Evolutionary conservation across 2,329 filamentous ascomycete genomes (phyloP).

Genomic region (Fusarium pilosicola): DNA sequence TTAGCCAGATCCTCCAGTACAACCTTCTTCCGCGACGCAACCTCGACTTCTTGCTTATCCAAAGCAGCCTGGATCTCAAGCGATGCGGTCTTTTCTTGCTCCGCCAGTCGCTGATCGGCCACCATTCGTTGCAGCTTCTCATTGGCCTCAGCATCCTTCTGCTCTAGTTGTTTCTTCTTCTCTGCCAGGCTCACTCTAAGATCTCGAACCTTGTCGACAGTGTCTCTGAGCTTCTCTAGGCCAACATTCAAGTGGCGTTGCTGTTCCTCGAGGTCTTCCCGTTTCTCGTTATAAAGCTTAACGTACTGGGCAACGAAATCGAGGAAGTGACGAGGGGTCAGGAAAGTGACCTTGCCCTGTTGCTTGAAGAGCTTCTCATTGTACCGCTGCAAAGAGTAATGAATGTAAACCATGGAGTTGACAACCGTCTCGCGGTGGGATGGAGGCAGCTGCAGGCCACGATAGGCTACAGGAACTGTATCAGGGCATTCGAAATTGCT

Average conservation of each 20-base stretch:
- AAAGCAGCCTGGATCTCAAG: constrained; percentile 88
- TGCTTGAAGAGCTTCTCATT: constrained; percentile 90
- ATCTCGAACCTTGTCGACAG: constrained; percentile 95
- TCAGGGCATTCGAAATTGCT: constrained; percentile 87
- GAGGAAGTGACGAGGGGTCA: constrained; percentile 95
- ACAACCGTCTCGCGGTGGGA: constrained; percentile 91
- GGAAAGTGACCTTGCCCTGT: constrained; percentile 90
- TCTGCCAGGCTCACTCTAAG: constrained; percentile 89
- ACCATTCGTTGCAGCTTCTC: constrained; percentile 98
- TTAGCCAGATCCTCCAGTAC: constrained; percentile 88
- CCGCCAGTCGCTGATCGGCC: constrained; percentile 92
- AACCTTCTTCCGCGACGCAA: constrained; percentile 82
- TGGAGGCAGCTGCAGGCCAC: constrained; percentile 83
- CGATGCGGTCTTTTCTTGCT: constrained; percentile 88
- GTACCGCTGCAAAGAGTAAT: constrained; percentile 92
- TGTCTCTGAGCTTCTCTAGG: constrained; percentile 95
- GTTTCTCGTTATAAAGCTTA: constrained; percentile 96
- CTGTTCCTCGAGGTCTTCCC: constrained; percentile 97
- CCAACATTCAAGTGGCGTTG: constrained; percentile 98
- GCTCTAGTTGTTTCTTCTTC: constrained; percentile 93
- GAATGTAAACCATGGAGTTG: constrained; percentile 99
- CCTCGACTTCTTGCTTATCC: constrained; percentile 89
- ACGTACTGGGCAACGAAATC: constrained; percentile 99
- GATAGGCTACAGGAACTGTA: constrained; percentile 91
- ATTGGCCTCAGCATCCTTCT: constrained; percentile 94